Evolutionary conservation across 2,329 filamentous ascomycete species (phyloP).

Genomic region (Nemania sp.): DNA sequence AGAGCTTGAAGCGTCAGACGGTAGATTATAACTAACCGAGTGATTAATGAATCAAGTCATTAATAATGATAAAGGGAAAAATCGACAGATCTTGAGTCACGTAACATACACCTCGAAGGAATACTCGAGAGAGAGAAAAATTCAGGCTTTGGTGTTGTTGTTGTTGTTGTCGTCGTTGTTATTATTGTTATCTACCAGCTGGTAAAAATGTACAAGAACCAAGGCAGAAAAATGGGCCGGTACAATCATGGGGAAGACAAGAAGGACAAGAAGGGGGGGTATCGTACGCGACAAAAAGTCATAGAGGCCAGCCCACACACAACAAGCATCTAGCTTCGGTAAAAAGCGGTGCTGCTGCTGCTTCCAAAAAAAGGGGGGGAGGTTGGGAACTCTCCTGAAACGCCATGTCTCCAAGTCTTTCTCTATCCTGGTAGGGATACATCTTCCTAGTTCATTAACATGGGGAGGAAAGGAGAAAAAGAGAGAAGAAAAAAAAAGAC

Average conservation of each 20-base stretch:
- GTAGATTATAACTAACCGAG: no score
- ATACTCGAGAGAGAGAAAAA: no score
- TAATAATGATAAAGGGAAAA: no score
- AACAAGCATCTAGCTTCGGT: conserved; percentile 1
- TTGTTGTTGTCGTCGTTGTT: not conserved
- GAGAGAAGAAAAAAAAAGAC: no score
- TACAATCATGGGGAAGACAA: not conserved
- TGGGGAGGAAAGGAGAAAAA: not conserved
- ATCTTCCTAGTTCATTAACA: not conserved
- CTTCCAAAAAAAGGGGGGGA: not conserved
- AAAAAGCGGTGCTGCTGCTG: not conserved
- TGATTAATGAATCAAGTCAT: no score
- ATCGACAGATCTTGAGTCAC: no score
- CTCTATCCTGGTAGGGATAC: not conserved
- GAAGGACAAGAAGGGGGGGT: conserved; percentile 16
- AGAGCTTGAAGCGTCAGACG: no score
- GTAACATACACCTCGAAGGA: no score
- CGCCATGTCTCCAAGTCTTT: conserved; percentile 1
- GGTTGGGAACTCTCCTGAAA: not conserved
- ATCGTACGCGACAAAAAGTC: conserved; percentile 19
- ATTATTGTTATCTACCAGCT: not conserved
- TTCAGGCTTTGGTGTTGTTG: not conserved
- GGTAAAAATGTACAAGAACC: not conserved
- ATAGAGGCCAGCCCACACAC: not conserved
- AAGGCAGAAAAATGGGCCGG: not conserved